These are phyloP conservation scores for Leishmania martiniquensis DNA, from an alignment of 208 protist species.

Conservation along the genomic window DNA sequence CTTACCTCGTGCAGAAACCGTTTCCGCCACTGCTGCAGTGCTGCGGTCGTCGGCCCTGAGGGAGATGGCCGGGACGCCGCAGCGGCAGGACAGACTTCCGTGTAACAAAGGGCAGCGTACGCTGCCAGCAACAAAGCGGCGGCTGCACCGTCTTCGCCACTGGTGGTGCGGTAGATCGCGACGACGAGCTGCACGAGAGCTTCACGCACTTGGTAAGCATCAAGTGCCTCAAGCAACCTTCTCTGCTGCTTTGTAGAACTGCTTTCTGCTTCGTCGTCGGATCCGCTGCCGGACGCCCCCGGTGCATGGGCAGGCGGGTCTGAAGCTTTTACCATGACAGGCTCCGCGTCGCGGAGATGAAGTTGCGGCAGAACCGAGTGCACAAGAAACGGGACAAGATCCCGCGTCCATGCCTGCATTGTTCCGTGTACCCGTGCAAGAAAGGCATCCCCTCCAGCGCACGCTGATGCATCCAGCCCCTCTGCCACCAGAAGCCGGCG, in stretches of 20 bases:
- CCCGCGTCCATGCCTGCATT: conserved; percentile 54
- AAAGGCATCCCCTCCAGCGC: background rate
- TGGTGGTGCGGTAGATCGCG: conserved; percentile 11
- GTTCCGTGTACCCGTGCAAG: background rate
- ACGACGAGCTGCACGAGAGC: conserved; percentile 12
- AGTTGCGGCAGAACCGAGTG: conserved; percentile 30
- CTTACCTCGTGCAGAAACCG: conserved; percentile 11
- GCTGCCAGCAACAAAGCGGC: conserved; percentile 11
- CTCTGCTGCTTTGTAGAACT: background rate
- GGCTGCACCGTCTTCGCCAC: conserved; percentile 3
- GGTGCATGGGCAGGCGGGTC: background rate
- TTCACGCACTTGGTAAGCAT: conserved; percentile 6
- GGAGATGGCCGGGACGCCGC: background rate
- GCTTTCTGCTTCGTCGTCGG: background rate
- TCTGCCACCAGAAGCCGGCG: background rate
- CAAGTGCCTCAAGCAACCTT: background rate
- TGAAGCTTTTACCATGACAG: conserved; percentile 16
- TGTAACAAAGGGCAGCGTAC: conserved; percentile 22
- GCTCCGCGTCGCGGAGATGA: conserved; percentile 18
- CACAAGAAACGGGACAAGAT: conserved; percentile 26
- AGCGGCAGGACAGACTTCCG: background rate
- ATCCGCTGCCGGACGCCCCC: background rate
- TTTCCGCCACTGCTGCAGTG: conserved; percentile 9
- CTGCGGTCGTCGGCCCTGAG: background rate
- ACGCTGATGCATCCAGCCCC: background rate